Conservation (phyloP, 768 basidiomycete species). For the Suillus lakei region DNA sequence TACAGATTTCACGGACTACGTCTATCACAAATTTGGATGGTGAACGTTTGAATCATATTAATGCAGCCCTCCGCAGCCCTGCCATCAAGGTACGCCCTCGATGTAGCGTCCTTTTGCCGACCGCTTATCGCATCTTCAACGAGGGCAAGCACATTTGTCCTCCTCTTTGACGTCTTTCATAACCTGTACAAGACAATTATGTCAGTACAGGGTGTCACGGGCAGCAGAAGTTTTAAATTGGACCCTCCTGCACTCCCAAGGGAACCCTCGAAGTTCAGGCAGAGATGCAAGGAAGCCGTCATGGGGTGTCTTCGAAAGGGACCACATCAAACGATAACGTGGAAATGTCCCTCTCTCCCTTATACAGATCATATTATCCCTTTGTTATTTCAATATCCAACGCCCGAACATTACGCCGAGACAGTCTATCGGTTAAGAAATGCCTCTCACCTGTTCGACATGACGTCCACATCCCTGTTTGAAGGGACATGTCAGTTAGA, state of each 20-base stretch:
- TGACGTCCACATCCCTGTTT: constrained; percentile 74
- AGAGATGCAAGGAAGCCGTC: constrained; percentile 26
- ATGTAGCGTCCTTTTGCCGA: constrained; percentile 15
- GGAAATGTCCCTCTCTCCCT: constrained; percentile 17
- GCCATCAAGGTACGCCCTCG: constrained; percentile 14
- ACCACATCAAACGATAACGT: constrained; percentile 39
- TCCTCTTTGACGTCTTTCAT: constrained; percentile 55
- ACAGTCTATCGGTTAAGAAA: constrained; percentile 14
- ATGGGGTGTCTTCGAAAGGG: constrained; percentile 40
- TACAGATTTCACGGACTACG: constrained; percentile 19
- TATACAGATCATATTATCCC: not conserved
- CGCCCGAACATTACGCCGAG: constrained; percentile 22
- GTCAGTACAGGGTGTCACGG: constrained; percentile 33
- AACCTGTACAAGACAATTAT: constrained; percentile 39
- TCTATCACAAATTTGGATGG: constrained; percentile 4
- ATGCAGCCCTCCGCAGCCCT: constrained; percentile 3
- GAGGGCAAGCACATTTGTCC: constrained; percentile 50
- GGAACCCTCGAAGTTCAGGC: constrained; percentile 17
- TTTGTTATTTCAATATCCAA: constrained; percentile 11
- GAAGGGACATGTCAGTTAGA: constrained; percentile 14
- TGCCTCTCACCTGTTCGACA: constrained; percentile 58
- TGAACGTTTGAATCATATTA: not conserved
- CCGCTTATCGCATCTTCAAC: constrained; percentile 27
- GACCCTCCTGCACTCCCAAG: constrained; percentile 25
- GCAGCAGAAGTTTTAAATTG: constrained; percentile 30